Percentiles rank a stretch among this genome's conserved stretches.
Evolutionary conservation across 2,329 filamentous ascomycete species (phyloP).

Genomic region (Epichloe uncinata): DNA sequence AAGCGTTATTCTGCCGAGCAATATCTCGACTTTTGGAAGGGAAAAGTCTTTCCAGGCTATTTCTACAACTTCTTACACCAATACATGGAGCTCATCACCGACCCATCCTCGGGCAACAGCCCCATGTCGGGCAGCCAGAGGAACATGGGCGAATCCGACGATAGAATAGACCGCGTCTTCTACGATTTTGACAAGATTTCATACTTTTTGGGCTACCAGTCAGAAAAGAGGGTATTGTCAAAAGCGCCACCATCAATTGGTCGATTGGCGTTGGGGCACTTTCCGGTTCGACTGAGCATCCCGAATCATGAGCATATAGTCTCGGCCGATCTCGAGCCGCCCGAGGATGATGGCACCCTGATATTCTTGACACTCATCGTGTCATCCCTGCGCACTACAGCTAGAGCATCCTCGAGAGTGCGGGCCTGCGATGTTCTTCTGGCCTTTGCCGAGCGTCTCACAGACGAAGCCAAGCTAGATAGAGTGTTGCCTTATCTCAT

Average conservation of each 20-base stretch:
- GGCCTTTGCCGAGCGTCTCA: constrained; percentile 80
- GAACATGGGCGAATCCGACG: constrained; percentile 78
- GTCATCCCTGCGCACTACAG: constrained; percentile 78
- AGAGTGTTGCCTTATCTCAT: constrained; percentile 85
- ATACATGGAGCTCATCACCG: constrained; percentile 92
- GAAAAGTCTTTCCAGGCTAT: constrained; percentile 87
- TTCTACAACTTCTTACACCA: constrained; percentile 97
- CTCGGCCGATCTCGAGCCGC: constrained; percentile 44
- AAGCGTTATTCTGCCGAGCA: constrained; percentile 87
- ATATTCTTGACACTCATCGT: constrained; percentile 86
- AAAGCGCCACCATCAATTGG: constrained; percentile 15
- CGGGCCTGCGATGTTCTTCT: constrained; percentile 84
- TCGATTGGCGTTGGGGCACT: constrained; percentile 45
- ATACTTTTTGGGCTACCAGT: constrained; percentile 72
- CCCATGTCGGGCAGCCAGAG: constrained; percentile 51
- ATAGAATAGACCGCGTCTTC: constrained; percentile 85
- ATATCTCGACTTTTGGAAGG: constrained; percentile 83
- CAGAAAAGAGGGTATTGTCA: constrained; percentile 26
- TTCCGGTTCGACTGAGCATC: constrained; percentile 75
- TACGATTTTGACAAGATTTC: constrained; percentile 97
- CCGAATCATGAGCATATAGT: constrained; percentile 69
- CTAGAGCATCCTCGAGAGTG: constrained; percentile 73
- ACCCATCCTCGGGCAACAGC: constrained; percentile 68
- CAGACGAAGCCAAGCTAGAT: constrained; percentile 92
- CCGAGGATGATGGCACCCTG: constrained; percentile 75